Base-by-base conservation (phyloP, 1,284 basidiomycete species). In the Ceratobasidium sp. region DNA sequence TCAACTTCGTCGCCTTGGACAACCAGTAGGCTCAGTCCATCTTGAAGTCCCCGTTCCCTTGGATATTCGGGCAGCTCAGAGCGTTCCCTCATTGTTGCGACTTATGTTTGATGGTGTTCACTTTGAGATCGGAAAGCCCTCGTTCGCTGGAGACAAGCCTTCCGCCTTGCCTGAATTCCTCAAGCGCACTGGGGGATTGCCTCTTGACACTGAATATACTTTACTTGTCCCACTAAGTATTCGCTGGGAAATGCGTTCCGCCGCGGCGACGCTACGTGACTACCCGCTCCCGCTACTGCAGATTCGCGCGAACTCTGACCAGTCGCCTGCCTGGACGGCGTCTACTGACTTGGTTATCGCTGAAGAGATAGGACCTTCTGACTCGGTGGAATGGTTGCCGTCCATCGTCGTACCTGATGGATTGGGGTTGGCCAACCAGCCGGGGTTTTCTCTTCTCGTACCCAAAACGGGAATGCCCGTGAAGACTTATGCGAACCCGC, bases 391-490 rank as follows among this genome's bases (percentile, higher is more conserved):
- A 73, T 93, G 92, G 89, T 85, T 96, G 35, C 84, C 90, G 5
- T 92, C 91, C 79, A 85, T 87, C 6, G 86, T 97, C 71, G 85
- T 93, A 53, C 86, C 88, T 26, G 82, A 83, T 1, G 84, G 89
- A n/a, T 8, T 75, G 11, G 71, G 71, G 5, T 17, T 64, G 23
- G n/a, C n/a, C 23, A 35, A 82, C 88, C 61, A 75, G 37, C 82
- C 85, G 15, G 89, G 89, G 23, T 89, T 97, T 69, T 85, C 86
- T 5, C 85, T 98, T 28, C 82, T 86, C 49, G 88, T 98, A 39
- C 95, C 96, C 0, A 98, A 97, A 83, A 96, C 96, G 0, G 92
- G 96, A 76, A 97, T 97, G 94, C 94, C 97, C 0, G 92, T 97
- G 81, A 99, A 99, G 84, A 94, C 92, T 28, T 99, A 97, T 82